Conservation (phyloP, 306 rosid genomes). For the Casuarina equisetifolia region DNA sequence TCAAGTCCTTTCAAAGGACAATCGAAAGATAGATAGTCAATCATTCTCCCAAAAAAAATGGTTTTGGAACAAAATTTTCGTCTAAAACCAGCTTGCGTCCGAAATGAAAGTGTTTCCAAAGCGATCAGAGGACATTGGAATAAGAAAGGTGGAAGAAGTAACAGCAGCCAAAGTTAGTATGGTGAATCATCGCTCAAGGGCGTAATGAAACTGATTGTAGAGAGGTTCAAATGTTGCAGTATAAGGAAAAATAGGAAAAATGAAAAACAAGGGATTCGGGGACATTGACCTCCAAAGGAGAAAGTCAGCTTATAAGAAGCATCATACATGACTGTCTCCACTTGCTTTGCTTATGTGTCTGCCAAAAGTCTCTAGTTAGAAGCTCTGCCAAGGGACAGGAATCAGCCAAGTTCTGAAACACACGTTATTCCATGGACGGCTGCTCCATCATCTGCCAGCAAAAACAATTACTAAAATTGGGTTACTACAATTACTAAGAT, state of each 20-base stretch:
- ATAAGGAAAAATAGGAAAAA: no score
- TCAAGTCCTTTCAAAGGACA: no score
- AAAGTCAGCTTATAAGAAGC: not conserved
- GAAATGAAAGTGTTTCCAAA: no score
- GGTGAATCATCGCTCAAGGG: not conserved
- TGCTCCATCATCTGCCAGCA: conserved; percentile 15
- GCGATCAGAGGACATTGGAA: not conserved
- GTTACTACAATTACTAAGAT: not conserved
- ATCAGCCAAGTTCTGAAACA: not conserved
- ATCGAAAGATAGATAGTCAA: no score
- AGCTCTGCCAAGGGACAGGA: not conserved
- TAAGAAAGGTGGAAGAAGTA: not conserved
- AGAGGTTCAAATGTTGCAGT: not conserved
- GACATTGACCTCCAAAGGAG: not conserved
- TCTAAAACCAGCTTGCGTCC: no score
- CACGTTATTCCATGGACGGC: conserved; percentile 1
- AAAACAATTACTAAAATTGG: not conserved
- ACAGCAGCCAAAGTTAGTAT: not conserved
- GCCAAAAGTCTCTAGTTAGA: conserved; percentile 17
- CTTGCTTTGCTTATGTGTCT: not conserved
- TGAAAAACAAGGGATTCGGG: not conserved
- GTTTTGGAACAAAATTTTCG: no score
- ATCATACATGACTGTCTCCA: conserved; percentile 5
- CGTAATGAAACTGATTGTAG: not conserved
- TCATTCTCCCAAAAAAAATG: no score